These are phyloP conservation scores for Bassia scoparia DNA, from an alignment of 148 eudicot species.

Conservation along the genomic window DNA sequence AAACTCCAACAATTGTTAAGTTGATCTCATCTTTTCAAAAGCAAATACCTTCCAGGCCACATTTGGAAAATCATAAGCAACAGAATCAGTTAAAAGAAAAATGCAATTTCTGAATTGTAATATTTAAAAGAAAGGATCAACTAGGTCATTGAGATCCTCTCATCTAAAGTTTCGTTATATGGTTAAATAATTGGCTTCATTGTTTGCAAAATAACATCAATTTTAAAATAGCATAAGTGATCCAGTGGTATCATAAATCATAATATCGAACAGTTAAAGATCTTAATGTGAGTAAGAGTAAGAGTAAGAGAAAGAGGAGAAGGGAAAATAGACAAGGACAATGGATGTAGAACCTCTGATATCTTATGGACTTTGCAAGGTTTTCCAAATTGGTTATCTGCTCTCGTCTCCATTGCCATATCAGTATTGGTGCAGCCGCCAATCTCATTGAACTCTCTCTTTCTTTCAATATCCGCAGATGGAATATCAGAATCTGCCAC, in stretches of 20 bases:
- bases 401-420: neutral
- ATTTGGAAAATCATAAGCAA: neutral
- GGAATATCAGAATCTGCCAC: constrained; percentile 3
- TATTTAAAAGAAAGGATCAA: neutral
- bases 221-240: too few relatives aligned
- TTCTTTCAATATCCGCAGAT: constrained; percentile 9
- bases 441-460: constrained; percentile 14
- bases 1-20: neutral
- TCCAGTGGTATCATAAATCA: neutral
- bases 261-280: neutral
- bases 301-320: neutral
- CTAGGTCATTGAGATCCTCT: neutral
- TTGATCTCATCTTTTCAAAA: neutral
- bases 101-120: neutral
- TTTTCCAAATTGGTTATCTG: neutral
- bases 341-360: constrained; percentile 26
- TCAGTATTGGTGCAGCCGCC: neutral
- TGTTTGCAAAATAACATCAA: neutral
- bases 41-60: neutral
- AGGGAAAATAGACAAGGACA: constrained; percentile 21
- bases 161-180: neutral
- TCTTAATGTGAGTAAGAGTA: neutral
- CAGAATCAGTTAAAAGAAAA: neutral
- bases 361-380: constrained; percentile 26
- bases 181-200: neutral